phyloP scores from a whole-genome alignment of 441 rosid species.

The Pelargonium cotyledonis region DNA sequence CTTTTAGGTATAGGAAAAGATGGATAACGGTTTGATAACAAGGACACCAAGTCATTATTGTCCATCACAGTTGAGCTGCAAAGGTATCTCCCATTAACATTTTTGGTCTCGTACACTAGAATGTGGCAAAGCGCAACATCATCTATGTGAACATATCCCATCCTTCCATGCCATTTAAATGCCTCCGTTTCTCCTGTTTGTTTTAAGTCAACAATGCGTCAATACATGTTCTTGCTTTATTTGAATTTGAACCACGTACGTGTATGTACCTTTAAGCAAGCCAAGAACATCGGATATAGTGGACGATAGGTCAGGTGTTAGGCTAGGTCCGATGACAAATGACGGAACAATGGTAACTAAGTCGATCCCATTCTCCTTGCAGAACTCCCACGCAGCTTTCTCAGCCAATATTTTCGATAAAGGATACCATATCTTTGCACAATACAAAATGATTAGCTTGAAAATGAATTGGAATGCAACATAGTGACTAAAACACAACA shows the following conservation, averaged over 20 bases:
- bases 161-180: not conserved
- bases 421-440: conserved; percentile 80
- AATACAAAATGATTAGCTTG: no score
- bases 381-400: conserved; percentile 75
- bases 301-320: conserved; percentile 60
- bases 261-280: conserved; percentile 69
- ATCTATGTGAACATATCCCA: not conserved
- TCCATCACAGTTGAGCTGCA: not conserved
- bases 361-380: conserved; percentile 47
- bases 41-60: conserved; percentile 32
- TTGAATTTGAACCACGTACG: no score
- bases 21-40: conserved; percentile 52
- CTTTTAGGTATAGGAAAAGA: conserved; percentile 51
- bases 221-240: no score
- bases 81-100: not conserved
- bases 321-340: conserved; percentile 71
- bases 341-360: conserved; percentile 64
- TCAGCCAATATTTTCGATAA: conserved; percentile 76
- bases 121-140: not conserved
- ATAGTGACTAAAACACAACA: no score
- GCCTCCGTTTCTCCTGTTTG: not conserved
- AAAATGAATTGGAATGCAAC: no score
- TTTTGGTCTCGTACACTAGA: not conserved
- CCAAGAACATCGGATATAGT: conserved; percentile 76
- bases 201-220: no score